Percentiles rank a stretch among this genome's conserved stretches.
phyloP scores from a whole-genome alignment of 441 rosid genomes.

The Gossypium davidsonii region DNA sequence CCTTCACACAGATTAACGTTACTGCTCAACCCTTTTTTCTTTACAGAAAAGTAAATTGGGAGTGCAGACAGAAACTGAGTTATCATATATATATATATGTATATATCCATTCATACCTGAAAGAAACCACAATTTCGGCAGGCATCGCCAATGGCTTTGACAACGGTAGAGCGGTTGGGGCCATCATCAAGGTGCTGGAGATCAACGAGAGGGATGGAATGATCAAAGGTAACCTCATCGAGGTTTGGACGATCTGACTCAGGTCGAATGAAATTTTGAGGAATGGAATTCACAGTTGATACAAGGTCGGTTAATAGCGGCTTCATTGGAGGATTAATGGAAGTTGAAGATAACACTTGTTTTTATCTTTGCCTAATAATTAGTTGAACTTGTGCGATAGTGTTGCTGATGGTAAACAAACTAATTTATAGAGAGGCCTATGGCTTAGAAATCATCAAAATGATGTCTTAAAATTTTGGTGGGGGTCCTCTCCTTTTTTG shows the following conservation, averaged over 20 bases:
- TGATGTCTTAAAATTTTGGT: too few species aligned
- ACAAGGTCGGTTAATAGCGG: conserved; percentile 24
- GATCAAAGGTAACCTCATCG: conserved; percentile 16
- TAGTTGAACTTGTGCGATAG: background rate
- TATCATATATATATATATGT: too few species aligned
- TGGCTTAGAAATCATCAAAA: background rate
- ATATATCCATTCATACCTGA: conserved; percentile 19
- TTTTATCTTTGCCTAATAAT: background rate
- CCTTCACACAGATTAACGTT: conserved; percentile 18
- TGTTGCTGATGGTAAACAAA: background rate
- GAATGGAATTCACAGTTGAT: conserved; percentile 15
- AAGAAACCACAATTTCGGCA: conserved; percentile 31
- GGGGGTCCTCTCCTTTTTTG: background rate
- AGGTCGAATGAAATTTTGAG: conserved; percentile 26
- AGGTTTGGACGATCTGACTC: conserved; percentile 27
- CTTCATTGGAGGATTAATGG: background rate
- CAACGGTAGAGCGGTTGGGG: conserved; percentile 16
- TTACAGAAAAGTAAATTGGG: background rate
- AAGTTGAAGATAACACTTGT: too few species aligned
- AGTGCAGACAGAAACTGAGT: background rate
- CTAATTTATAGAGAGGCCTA: background rate
- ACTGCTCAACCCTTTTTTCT: background rate
- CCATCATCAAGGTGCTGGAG: conserved; percentile 28
- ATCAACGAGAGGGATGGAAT: conserved; percentile 30
- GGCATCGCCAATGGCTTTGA: conserved; percentile 27